A percentile compares a stretch with the other conserved stretches of the same genome.
Conservation (phyloP, 129 eudicot genomes). For the Centrapalus pauciflorus region DNA sequence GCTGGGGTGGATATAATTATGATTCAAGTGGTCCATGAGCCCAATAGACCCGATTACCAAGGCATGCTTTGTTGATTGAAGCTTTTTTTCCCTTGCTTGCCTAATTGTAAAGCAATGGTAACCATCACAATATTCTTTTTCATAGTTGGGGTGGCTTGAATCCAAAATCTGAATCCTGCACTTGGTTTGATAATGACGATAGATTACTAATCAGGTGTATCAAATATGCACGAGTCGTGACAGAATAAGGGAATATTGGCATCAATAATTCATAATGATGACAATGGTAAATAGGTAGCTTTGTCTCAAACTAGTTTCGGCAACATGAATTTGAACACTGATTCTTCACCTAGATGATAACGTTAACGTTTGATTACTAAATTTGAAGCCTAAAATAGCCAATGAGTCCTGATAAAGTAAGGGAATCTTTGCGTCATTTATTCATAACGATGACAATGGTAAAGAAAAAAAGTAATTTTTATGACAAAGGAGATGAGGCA, state of each 20-base stretch:
- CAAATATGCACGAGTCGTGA: not conserved
- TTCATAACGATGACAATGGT: not conserved
- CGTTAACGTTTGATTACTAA: not conserved
- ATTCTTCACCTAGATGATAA: not conserved
- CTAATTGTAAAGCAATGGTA: conserved; percentile 23
- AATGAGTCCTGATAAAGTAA: not conserved
- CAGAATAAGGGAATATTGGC: not conserved
- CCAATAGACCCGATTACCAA: conserved; percentile 4
- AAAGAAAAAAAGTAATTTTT: not conserved
- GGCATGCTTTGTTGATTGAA: conserved; percentile 20
- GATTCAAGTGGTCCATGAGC: conserved; percentile 29
- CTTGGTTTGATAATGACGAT: not conserved
- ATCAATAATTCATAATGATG: not conserved
- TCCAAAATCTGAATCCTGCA: not conserved
- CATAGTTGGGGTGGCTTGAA: not conserved
- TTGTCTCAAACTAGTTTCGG: not conserved
- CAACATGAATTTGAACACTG: not conserved
- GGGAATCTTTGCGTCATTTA: not conserved
- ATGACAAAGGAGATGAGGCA: not conserved
- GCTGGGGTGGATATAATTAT: not conserved
- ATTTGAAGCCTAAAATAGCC: not conserved
- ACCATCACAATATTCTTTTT: conserved; percentile 7
- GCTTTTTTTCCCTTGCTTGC: conserved; percentile 28
- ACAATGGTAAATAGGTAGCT: not conserved
- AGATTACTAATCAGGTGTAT: not conserved